These are phyloP conservation scores for Fusarium sp. DNA, from an alignment of 2,329 filamentous ascomycete species.

Conservation along the genomic window DNA sequence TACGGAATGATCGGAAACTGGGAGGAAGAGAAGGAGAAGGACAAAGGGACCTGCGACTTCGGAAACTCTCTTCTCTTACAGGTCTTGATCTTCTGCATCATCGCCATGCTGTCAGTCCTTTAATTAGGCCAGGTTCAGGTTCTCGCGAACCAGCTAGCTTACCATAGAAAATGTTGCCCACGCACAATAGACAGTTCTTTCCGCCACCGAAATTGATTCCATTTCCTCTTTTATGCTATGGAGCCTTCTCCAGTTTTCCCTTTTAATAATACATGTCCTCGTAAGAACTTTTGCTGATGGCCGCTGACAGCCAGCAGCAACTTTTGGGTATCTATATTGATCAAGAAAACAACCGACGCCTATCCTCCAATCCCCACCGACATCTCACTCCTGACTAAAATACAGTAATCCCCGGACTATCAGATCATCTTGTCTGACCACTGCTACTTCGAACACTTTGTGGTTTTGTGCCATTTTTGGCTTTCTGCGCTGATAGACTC, in stretches of 20 bases:
- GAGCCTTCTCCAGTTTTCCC: background rate
- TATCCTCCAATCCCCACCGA: background rate
- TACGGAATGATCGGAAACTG: background rate
- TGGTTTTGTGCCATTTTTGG: conserved; percentile 11
- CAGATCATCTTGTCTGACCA: conserved; percentile 4
- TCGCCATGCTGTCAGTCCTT: conserved; percentile 24
- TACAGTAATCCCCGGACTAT: background rate
- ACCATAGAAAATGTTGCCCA: conserved; percentile 48
- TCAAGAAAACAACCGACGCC: conserved; percentile 13
- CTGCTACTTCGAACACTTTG: conserved; percentile 25
- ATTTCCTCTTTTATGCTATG: background rate
- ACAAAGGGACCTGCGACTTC: background rate
- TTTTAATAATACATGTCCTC: background rate
- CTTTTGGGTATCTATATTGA: conserved; percentile 24
- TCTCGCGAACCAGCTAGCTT: conserved; percentile 41
- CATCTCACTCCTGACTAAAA: background rate
- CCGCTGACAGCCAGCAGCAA: background rate
- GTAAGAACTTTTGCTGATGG: background rate
- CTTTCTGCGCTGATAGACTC: conserved; percentile 19
- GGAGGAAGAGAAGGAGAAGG: background rate
- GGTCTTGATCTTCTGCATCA: conserved; percentile 28
- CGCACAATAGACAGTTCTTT: conserved; percentile 48
- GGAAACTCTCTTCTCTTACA: conserved; percentile 12
- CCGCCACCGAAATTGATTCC: conserved; percentile 28
- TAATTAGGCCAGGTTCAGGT: conserved; percentile 36